These are phyloP conservation scores for Botrytis squamosa DNA, from an alignment of 2,329 filamentous ascomycete species.

Conservation along the genomic window DNA sequence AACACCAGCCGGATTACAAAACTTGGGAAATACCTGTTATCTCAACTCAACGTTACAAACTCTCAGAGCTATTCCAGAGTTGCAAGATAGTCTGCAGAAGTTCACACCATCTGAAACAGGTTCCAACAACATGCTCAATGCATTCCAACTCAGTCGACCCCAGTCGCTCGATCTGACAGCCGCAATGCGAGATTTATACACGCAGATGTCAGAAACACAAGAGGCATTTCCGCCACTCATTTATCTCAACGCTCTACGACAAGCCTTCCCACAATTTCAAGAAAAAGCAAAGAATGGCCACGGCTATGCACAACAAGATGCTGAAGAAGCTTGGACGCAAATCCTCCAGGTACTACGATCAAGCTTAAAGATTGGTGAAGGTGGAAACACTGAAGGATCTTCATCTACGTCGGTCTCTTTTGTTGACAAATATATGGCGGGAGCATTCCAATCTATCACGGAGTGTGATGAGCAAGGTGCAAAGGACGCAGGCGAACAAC, in stretches of 20 bases:
- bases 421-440: constrained; percentile 87
- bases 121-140: constrained; percentile 40
- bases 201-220: constrained; percentile 85
- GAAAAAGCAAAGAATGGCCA: constrained; percentile 79
- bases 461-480: constrained; percentile 82
- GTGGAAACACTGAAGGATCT: constrained; percentile 49
- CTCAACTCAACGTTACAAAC: constrained; percentile 97
- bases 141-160: constrained; percentile 47
- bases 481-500: constrained; percentile 69
- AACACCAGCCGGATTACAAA: constrained; percentile 82
- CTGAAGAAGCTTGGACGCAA: constrained; percentile 97
- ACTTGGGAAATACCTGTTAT: constrained; percentile 97
- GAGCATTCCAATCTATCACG: constrained; percentile 73
- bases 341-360: constrained; percentile 80
- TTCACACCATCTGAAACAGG: constrained; percentile 50
- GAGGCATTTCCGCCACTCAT: constrained; percentile 78
- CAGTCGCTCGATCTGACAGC: constrained; percentile 62
- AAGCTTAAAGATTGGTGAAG: constrained; percentile 65
- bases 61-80: constrained; percentile 82
- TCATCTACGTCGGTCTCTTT: constrained; percentile 62
- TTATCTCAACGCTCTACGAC: constrained; percentile 79
- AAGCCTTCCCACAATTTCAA: constrained; percentile 86
- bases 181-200: constrained; percentile 80
- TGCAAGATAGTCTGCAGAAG: constrained; percentile 72
- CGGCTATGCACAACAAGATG: constrained; percentile 96